Evolutionary conservation across 768 basidiomycete species (phyloP), one percentile per base, ranked within the genome.

Genomic region (Leccinum pellstonianum): DNA sequence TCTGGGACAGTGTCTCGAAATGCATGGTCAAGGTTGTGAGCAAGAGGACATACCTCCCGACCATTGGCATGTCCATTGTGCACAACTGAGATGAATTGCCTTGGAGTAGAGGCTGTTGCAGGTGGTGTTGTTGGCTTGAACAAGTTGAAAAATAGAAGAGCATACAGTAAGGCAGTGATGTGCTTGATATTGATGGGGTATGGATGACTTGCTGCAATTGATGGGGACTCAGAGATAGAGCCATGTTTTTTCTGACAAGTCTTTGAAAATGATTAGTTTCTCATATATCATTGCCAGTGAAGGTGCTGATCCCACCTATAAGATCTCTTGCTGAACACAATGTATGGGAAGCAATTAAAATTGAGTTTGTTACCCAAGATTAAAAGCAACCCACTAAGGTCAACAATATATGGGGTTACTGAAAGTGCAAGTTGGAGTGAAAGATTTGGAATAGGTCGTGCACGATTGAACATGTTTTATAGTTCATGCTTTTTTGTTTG

Each of bases 91-190:
- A 23, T 61, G 3, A 58, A 57, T 31, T 62, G 55, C 23, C 57
- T 71, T 64, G 68, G 60, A 10, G 64, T 57, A 56, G 43, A 46
- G 43, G 66, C 69, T 64, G 31, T 49, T 58, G 57, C 11, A 33
- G 49, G 5, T 1, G 35, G 1, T 46, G n/a, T 56, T 52, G 29
- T 55, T 7, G 46, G n/a, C 27, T 1, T 58, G 3, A 37, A 33
- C 3, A 57, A 50, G 15, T 17, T 46, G 27, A 7, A 55, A 47
- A 21, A 23, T 9, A 50, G 35, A 27, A 37, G 11, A 51, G 14
- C 60, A 56, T 64, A 68, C 68, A 70, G 9, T 29, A 57, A 10
- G 61, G 55, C 9, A 46, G 17, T 56, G 56, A 3, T 48, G 10
- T 48, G 19, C 35, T 63, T 48, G 52, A 31, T 46, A 51, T 3